Conservation (phyloP, 345 rosid species). For the Lepidium didymum region DNA sequence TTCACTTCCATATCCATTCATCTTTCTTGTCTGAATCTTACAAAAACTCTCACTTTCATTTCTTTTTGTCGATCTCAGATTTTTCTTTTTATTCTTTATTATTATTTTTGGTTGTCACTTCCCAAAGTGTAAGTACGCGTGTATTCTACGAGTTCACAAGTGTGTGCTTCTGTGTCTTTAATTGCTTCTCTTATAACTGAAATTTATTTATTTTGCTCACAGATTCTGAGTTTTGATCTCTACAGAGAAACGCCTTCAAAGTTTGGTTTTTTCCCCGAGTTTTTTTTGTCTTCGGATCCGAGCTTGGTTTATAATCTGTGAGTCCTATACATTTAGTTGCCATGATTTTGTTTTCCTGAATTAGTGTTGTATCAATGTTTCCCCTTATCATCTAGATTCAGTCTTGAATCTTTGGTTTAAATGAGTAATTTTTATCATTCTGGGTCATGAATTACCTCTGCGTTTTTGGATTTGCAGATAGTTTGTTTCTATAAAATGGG, state of each 20-base stretch:
- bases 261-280: constrained; percentile 17
- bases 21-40: constrained; percentile 7
- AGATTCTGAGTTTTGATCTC: constrained; percentile 14
- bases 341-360: background rate
- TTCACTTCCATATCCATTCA: constrained; percentile 1
- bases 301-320: constrained; percentile 19
- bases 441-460: background rate
- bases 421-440: background rate
- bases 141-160: constrained; percentile 16
- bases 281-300: constrained; percentile 20
- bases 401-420: background rate
- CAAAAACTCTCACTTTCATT: background rate
- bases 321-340: background rate
- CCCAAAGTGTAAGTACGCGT: constrained; percentile 20
- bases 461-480: constrained; percentile 4
- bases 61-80: background rate
- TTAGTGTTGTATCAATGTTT: background rate
- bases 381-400: background rate
- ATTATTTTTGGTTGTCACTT: background rate
- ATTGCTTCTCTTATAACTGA: constrained; percentile 2
- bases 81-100: background rate
- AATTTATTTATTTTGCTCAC: background rate
- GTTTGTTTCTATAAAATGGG: constrained; percentile 44
- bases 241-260: constrained; percentile 5
- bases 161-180: constrained; percentile 8